phyloP scores from a whole-genome alignment of 495 filamentous ascomycete genomes.

The Hyaloscypha variabilis region DNA sequence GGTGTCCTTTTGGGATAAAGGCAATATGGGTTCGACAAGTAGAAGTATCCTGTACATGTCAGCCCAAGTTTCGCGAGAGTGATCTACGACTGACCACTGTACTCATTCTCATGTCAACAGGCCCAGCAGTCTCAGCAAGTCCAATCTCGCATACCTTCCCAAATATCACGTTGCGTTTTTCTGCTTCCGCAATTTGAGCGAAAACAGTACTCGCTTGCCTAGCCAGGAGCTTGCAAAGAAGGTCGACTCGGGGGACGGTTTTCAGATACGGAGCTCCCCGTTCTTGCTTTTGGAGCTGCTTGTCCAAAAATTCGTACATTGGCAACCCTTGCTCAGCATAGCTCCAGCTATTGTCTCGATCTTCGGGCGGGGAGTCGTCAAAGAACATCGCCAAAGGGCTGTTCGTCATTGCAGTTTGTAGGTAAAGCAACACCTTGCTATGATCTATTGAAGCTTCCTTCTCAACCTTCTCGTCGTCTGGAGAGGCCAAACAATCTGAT shows the following conservation, averaged over 20 bases:
- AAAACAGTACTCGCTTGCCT: conserved; percentile 45
- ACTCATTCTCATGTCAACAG: conserved; percentile 33
- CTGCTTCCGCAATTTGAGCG: conserved; percentile 54
- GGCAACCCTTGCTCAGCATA: conserved; percentile 34
- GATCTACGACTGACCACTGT: conserved; percentile 11
- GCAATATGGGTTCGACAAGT: conserved; percentile 40
- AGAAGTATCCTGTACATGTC: conserved; percentile 33
- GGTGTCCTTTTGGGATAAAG: conserved; percentile 26
- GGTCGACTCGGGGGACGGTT: conserved; percentile 43
- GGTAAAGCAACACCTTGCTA: conserved; percentile 53
- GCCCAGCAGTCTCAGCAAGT: conserved; percentile 36
- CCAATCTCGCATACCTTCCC: conserved; percentile 44
- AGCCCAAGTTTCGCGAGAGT: background rate
- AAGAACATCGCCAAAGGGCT: conserved; percentile 50
- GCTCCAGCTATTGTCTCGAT: conserved; percentile 29
- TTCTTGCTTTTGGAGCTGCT: conserved; percentile 48
- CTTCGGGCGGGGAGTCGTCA: conserved; percentile 31
- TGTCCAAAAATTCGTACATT: conserved; percentile 47
- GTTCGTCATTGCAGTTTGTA: conserved; percentile 49
- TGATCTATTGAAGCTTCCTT: conserved; percentile 59
- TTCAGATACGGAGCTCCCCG: conserved; percentile 40
- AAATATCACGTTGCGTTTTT: conserved; percentile 56
- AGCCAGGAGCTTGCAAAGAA: conserved; percentile 46
- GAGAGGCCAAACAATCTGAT: conserved; percentile 44
- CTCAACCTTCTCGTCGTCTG: conserved; percentile 52